These are phyloP conservation scores for Saprolegnia diclina DNA, from an alignment of 352 stramenopile species.

Conservation along the genomic window DNA sequence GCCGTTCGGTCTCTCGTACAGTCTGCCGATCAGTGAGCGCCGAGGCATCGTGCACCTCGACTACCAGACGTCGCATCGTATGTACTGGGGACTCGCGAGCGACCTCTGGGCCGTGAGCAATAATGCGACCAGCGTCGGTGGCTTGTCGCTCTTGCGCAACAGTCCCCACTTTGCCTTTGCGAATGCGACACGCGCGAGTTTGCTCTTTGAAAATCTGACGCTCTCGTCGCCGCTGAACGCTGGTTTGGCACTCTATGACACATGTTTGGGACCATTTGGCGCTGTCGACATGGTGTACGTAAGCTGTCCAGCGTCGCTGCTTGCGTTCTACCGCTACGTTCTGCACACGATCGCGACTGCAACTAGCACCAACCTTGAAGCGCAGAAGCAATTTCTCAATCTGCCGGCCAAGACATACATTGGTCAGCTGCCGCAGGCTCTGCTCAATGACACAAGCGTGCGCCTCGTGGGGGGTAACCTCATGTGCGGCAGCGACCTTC, in stretches of 20 bases:
- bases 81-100: constrained; percentile 22
- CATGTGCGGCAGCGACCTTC: constrained; percentile 11
- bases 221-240: background rate
- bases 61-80: background rate
- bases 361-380: background rate
- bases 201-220: constrained; percentile 10
- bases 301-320: background rate
- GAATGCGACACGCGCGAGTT: background rate
- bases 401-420: constrained; percentile 11
- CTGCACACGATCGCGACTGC: background rate
- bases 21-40: background rate
- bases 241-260: background rate
- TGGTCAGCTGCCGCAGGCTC: background rate
- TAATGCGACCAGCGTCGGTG: background rate
- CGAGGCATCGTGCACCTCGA: background rate
- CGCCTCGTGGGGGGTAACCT: constrained; percentile 11
- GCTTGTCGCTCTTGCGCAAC: background rate
- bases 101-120: constrained; percentile 19
- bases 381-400: background rate
- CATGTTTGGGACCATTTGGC: constrained; percentile 8
- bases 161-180: constrained; percentile 18
- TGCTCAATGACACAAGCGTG: background rate
- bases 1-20: background rate
- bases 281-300: constrained; percentile 23
- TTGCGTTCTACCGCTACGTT: background rate